Evolutionary conservation across 108 stramenopile genomes (phyloP).

Genomic region (Skeletonema menzelii): DNA sequence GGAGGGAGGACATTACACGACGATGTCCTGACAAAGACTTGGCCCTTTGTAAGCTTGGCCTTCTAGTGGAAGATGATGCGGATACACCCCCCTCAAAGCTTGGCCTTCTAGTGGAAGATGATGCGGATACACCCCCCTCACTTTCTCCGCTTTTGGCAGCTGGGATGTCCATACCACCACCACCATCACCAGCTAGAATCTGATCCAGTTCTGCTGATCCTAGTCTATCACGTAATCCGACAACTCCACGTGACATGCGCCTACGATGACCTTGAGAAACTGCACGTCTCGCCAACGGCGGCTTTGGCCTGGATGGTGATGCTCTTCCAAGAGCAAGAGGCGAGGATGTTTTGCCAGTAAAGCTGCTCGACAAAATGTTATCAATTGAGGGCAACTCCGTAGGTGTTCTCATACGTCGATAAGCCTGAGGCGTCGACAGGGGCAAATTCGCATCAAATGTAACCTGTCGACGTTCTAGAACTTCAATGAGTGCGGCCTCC

Average conservation of each 20-base stretch:
- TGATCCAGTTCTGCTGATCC: not conserved
- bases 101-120: not conserved
- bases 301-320: not conserved
- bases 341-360: not conserved
- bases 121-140: not conserved
- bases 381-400: not conserved
- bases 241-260: not conserved
- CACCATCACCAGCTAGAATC: not conserved
- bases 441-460: constrained; percentile 9
- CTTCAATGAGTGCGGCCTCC: constrained; percentile 37
- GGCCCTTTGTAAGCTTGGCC: not conserved
- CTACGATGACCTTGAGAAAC: constrained; percentile 1
- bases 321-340: not conserved
- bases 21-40: not conserved
- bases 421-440: not conserved
- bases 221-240: not conserved
- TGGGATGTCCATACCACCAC: not conserved
- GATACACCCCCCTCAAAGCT: not conserved
- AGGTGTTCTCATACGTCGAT: not conserved
- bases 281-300: not conserved
- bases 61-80: not conserved
- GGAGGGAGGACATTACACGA: not conserved
- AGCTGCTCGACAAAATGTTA: not conserved
- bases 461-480: constrained; percentile 45
- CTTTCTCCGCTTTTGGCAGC: not conserved